A percentile compares a stretch with the other conserved stretches of the same genome.
These are phyloP conservation scores for Peronospora farinosa DNA, from an alignment of 352 stramenopile species.

Conservation along the genomic window DNA sequence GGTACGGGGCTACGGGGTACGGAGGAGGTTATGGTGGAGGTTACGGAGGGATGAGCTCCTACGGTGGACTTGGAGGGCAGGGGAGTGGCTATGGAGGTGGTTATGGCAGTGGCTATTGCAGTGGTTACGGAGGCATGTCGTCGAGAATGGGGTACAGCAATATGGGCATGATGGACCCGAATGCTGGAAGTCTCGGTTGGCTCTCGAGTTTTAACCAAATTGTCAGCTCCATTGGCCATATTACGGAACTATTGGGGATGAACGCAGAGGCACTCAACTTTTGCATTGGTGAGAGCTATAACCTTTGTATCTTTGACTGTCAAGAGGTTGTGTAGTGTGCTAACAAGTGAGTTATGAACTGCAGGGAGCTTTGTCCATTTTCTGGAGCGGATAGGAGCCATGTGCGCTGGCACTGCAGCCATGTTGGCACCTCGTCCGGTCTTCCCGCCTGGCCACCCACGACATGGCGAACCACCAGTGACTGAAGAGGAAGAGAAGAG, in stretches of 20 bases:
- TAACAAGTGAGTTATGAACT: constrained; percentile 5
- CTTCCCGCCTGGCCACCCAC: constrained; percentile 67
- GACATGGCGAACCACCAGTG: constrained; percentile 50
- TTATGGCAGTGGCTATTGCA: constrained; percentile 28
- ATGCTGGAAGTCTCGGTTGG: constrained; percentile 43
- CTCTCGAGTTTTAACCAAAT: constrained; percentile 65
- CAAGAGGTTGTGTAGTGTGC: not conserved
- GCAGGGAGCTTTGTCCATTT: constrained; percentile 77
- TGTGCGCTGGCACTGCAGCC: constrained; percentile 59
- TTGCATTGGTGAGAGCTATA: constrained; percentile 40
- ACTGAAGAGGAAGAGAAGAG: constrained; percentile 73
- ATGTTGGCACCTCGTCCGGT: constrained; percentile 59
- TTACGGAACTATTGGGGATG: constrained; percentile 73
- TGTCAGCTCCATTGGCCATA: constrained; percentile 62
- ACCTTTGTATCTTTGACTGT: not conserved
- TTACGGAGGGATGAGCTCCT: constrained; percentile 29
- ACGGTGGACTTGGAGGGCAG: constrained; percentile 35
- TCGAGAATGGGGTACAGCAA: constrained; percentile 33
- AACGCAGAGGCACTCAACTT: constrained; percentile 72
- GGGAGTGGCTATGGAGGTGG: constrained; percentile 29
- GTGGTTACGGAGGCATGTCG: constrained; percentile 30
- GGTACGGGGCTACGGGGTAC: constrained; percentile 27
- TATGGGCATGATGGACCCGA: constrained; percentile 52
- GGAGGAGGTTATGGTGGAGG: constrained; percentile 26
- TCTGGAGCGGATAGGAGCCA: constrained; percentile 72